Base-by-base conservation (phyloP, 371 early-diverging fungal genomes). In the Chytridium lagenaria region DNA sequence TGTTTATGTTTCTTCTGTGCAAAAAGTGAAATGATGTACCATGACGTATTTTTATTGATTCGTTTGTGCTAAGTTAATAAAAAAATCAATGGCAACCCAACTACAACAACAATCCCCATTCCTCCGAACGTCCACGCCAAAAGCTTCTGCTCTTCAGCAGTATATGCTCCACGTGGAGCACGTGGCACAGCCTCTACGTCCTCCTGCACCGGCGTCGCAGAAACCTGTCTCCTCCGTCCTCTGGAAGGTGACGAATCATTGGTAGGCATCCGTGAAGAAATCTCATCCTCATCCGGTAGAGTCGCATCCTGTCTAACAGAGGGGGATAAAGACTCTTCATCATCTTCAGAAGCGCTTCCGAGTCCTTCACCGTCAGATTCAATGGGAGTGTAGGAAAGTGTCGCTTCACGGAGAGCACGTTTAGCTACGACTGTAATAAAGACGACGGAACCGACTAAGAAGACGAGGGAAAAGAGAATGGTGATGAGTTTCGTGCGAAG, bases 381-480 rank as follows among this genome's bases (percentile, higher is more conserved):
- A 0, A 30, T 26, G 12, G 55, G 19, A 28, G 1, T 52, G 64
- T 44, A 59, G 26, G 57, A 12, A 12, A 10, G 26, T 49, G 73
- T 69, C 3, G 80, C 77, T 30, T 76, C 61, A 34, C 82, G 55
- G 28, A 81, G 50, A 15, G 82, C 79, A 19, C 74, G 70, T 26
- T 69, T 50, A 7, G 82, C 71, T 50, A 81, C 72, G 16, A 74
- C 49, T 22, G 78, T 78, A n/a, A 81, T 80, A 63, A 71, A 81
- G 1, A 76, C 78, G 7, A 76, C 76, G 16, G 78, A 73, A 39
- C 61, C 64, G 2, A 72, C 40, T 12, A 71, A 16, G 34, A 78
- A 63, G 63, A 40, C 38, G 3, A 67, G 68, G 10, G 75, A 70
- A 28, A 63, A 52, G 10, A 81, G 71, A 1, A 63, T 67, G 10